Conservation (phyloP, 2,329 filamentous ascomycete species). For the Sclerotinia spermophila region DNA sequence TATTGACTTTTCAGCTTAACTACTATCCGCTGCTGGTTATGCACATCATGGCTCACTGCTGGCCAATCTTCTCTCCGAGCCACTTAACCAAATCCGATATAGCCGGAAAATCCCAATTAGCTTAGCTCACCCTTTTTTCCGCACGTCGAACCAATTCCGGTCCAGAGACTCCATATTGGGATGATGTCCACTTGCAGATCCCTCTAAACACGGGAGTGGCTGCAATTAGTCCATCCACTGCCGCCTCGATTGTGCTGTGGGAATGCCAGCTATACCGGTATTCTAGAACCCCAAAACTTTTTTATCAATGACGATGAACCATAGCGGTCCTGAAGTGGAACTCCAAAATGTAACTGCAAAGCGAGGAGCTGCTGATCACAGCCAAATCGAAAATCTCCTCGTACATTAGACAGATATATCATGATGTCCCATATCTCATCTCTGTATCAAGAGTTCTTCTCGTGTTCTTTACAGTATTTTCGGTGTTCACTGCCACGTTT, state of each 20-base stretch:
- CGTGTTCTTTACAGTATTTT: too few species aligned
- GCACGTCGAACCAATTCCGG: neutral
- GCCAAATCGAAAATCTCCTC: neutral
- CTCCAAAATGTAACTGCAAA: neutral
- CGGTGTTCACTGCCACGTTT: neutral
- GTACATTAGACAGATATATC: neutral
- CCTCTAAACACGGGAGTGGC: neutral
- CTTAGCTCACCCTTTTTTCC: neutral
- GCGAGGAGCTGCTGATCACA: neutral
- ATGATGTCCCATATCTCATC: neutral
- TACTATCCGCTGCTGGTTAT: neutral
- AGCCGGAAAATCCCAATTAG: neutral
- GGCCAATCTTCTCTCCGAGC: neutral
- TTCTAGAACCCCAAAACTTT: neutral
- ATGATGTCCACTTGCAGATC: neutral
- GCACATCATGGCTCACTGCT: neutral
- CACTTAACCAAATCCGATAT: neutral
- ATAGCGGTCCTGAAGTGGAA: too few species aligned
- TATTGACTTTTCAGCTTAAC: neutral
- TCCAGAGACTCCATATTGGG: neutral
- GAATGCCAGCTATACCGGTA: too few species aligned
- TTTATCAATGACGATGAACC: neutral
- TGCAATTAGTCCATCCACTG: neutral
- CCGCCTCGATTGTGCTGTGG: neutral
- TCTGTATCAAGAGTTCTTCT: neutral